These are phyloP conservation scores for Crithidia brevicula DNA, from an alignment of 208 protist genomes.

Conservation along the genomic window DNA sequence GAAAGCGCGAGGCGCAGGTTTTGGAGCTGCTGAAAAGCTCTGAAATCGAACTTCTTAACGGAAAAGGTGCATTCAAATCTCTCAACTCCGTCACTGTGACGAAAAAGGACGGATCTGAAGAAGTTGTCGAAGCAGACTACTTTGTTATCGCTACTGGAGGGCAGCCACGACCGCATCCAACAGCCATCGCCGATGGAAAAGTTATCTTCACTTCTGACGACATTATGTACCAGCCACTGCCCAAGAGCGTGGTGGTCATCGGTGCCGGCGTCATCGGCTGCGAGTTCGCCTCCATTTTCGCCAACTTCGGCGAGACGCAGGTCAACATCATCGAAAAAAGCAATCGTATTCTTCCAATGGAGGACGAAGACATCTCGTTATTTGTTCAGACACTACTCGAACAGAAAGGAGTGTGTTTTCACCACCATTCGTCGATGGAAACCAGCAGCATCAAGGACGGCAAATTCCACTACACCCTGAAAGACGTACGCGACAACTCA, in stretches of 20 bases:
- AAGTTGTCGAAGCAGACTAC: constrained; percentile 78
- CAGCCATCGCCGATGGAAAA: constrained; percentile 72
- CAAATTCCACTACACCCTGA: constrained; percentile 81
- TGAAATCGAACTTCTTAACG: constrained; percentile 55
- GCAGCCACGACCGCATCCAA: constrained; percentile 76
- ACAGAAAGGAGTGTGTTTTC: constrained; percentile 76
- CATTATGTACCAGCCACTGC: constrained; percentile 86
- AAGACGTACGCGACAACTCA: constrained; percentile 51
- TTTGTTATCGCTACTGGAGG: constrained; percentile 90
- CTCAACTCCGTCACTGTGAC: constrained; percentile 50
- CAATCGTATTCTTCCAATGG: constrained; percentile 84
- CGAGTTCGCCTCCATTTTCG: constrained; percentile 92
- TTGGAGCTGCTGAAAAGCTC: constrained; percentile 59
- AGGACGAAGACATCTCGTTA: constrained; percentile 87
- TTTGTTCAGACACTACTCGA: constrained; percentile 87
- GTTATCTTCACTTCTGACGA: constrained; percentile 90
- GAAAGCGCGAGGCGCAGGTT: constrained; percentile 74
- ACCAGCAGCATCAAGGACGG: constrained; percentile 67
- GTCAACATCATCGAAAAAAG: constrained; percentile 91
- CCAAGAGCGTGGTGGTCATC: constrained; percentile 91
- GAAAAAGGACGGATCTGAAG: constrained; percentile 38
- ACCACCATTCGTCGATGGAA: constrained; percentile 83
- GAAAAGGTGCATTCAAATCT: constrained; percentile 59
- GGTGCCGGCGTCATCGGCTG: constrained; percentile 93
- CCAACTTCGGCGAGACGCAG: constrained; percentile 86